Evolutionary conservation across 140 eudicot species (phyloP).

Genomic region (Erigeron philadelphicus): DNA sequence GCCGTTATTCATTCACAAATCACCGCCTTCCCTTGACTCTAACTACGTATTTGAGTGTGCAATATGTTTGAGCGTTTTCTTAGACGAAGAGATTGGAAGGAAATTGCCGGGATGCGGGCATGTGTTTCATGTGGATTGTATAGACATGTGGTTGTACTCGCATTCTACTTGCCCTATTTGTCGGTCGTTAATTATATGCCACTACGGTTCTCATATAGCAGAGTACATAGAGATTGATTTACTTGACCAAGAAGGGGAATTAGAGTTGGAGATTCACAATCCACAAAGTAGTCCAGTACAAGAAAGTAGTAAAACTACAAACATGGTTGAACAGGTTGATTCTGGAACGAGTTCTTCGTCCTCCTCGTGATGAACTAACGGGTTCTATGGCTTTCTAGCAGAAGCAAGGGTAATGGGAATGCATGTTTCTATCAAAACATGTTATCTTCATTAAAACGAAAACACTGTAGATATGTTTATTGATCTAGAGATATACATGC

Average conservation of each 20-base stretch:
- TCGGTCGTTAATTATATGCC: slow-evolving; percentile 25
- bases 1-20: slow-evolving; percentile 34
- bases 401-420: background rate
- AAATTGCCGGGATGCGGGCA: slow-evolving; percentile 46
- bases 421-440: too few relatives aligned
- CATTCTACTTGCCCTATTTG: slow-evolving; percentile 61
- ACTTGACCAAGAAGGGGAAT: slow-evolving; percentile 3
- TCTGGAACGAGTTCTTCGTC: background rate
- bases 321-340: background rate
- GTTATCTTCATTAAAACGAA: too few relatives aligned
- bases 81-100: slow-evolving; percentile 45
- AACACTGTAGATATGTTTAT: too few relatives aligned
- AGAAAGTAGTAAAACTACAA: slow-evolving; percentile 7
- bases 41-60: slow-evolving; percentile 38
- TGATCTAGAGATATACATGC: too few relatives aligned
- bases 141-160: slow-evolving; percentile 54
- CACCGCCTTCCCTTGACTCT: background rate
- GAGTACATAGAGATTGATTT: slow-evolving; percentile 11
- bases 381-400: background rate
- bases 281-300: background rate
- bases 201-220: background rate
- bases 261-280: background rate
- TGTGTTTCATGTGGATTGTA: slow-evolving; percentile 57
- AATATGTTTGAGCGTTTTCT: slow-evolving; percentile 49
- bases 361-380: background rate